Conservation (phyloP, 805 yeast species). For the Saccharomycopsis malanga region DNA sequence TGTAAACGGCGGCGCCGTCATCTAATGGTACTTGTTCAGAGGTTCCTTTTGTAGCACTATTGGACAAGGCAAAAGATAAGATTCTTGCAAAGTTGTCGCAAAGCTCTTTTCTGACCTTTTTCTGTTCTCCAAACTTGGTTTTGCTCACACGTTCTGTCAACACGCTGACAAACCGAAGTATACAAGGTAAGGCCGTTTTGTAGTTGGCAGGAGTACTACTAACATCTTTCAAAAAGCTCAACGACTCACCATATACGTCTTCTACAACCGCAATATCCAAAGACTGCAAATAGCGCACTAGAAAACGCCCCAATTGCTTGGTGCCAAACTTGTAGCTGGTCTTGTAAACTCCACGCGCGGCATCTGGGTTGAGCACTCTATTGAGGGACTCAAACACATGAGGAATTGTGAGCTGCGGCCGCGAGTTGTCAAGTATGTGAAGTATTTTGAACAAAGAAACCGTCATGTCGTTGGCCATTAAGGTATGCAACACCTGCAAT, state of each 20-base stretch:
- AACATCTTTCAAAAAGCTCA: constrained; percentile 55
- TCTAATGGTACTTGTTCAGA: background rate
- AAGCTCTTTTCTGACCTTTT: constrained; percentile 49
- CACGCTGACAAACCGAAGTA: constrained; percentile 45
- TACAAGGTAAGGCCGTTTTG: constrained; percentile 42
- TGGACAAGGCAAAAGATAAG: constrained; percentile 29
- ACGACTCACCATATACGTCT: constrained; percentile 63
- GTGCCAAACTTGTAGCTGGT: constrained; percentile 39
- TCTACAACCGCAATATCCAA: constrained; percentile 72
- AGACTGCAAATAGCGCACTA: constrained; percentile 54
- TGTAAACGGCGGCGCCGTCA: background rate
- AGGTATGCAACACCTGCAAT: constrained; percentile 60
- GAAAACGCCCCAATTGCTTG: constrained; percentile 40
- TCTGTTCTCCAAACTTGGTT: constrained; percentile 56
- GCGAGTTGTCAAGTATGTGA: constrained; percentile 80
- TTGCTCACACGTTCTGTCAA: constrained; percentile 51
- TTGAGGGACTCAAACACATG: constrained; percentile 50
- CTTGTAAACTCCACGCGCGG: constrained; percentile 24
- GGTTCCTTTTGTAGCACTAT: constrained; percentile 21
- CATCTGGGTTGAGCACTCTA: constrained; percentile 36
- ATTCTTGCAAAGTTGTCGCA: constrained; percentile 33
- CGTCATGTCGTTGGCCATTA: constrained; percentile 36
- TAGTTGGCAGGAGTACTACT: constrained; percentile 40
- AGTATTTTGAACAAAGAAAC: constrained; percentile 46
- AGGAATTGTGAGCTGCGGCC: constrained; percentile 69